Percentiles rank a stretch among this genome's conserved stretches.
Evolutionary conservation across 768 basidiomycete species (phyloP).

Genomic region (Russula griseocarnosa): DNA sequence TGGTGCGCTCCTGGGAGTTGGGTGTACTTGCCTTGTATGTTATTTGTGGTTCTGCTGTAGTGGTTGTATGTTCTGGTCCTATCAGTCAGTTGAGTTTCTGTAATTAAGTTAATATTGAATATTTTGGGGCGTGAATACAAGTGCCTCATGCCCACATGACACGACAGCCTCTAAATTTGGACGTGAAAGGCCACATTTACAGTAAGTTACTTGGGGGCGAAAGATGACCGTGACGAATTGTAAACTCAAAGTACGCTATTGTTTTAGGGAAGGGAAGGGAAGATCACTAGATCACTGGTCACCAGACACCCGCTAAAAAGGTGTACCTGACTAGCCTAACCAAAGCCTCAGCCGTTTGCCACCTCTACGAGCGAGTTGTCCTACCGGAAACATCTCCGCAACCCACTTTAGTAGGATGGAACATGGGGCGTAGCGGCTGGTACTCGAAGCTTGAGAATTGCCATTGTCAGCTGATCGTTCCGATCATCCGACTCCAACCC

Average conservation of each 20-base stretch:
- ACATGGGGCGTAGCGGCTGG: too few species aligned
- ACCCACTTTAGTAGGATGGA: too few species aligned
- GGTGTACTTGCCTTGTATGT: neutral
- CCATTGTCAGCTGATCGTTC: neutral
- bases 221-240: neutral
- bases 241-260: neutral
- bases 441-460: too few species aligned
- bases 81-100: neutral
- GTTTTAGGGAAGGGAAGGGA: neutral
- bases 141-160: neutral
- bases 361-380: too few species aligned
- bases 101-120: neutral
- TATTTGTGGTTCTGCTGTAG: slow-evolving; percentile 8
- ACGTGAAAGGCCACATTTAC: neutral
- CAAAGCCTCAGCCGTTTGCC: neutral
- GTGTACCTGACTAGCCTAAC: neutral
- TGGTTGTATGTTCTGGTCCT: slow-evolving; percentile 3
- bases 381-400: neutral
- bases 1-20: slow-evolving; percentile 8
- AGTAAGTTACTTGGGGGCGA: neutral
- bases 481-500: neutral
- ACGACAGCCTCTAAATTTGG: neutral
- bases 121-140: neutral
- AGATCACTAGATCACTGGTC: neutral
- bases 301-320: neutral